phyloP scores from a whole-genome alignment of 2,329 filamentous ascomycete species.

The Epichloe gansuensis region DNA sequence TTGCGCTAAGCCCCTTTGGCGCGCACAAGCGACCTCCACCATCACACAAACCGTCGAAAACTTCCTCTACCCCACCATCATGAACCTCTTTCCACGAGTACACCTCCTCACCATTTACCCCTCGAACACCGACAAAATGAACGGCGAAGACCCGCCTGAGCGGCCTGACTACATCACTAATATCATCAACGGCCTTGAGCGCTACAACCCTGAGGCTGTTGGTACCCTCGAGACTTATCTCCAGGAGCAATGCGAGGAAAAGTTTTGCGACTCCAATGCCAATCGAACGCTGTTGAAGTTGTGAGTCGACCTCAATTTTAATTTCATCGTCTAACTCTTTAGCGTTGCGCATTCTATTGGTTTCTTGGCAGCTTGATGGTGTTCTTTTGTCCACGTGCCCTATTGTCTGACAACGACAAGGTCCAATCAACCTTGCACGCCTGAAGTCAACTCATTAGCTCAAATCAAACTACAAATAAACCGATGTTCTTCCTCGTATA shows the following conservation, averaged over 20 bases:
- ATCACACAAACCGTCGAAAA: conserved; percentile 30
- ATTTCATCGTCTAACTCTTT: background rate
- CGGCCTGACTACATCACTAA: conserved; percentile 81
- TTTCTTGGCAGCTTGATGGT: conserved; percentile 42
- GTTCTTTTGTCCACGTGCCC: conserved; percentile 81
- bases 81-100: conserved; percentile 19
- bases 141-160: conserved; percentile 78
- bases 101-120: conserved; percentile 13
- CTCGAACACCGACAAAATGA: conserved; percentile 35
- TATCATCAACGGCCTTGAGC: conserved; percentile 94
- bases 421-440: conserved; percentile 22
- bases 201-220: conserved; percentile 97
- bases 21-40: conserved; percentile 25
- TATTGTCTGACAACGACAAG: conserved; percentile 76
- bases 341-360: conserved; percentile 4
- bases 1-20: conserved; percentile 23
- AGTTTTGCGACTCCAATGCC: conserved; percentile 90
- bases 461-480: background rate
- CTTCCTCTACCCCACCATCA: conserved; percentile 31
- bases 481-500: background rate
- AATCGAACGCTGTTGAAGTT: conserved; percentile 94
- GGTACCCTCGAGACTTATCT: conserved; percentile 90
- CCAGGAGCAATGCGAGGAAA: conserved; percentile 84
- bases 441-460: conserved; percentile 39
- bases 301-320: conserved; percentile 48